Evolutionary conservation across 177 flowering plant species (phyloP).

Genomic region (Telopea speciosissima): DNA sequence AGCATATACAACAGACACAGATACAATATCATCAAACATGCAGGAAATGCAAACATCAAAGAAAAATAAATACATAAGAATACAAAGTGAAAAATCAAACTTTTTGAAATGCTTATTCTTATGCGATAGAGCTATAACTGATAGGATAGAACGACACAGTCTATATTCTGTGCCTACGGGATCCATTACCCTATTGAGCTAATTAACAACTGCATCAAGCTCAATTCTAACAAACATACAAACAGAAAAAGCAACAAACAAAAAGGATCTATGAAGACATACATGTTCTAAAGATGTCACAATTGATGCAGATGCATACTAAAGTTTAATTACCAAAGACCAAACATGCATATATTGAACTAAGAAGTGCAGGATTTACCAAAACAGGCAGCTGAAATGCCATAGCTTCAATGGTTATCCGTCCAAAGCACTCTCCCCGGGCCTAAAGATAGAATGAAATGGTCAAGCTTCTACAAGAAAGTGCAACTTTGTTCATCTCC

Average conservation of each 20-base stretch:
- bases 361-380: slow-evolving; percentile 32
- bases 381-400: slow-evolving; percentile 92
- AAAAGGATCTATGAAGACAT: background rate
- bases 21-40: background rate
- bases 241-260: background rate
- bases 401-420: slow-evolving; percentile 99
- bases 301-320: too few species aligned
- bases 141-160: background rate
- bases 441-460: slow-evolving; percentile 39
- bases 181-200: background rate
- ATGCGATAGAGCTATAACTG: background rate
- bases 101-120: background rate
- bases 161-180: background rate
- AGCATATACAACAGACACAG: background rate
- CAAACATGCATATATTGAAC: background rate
- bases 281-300: background rate
- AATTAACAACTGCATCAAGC: background rate
- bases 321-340: too few species aligned
- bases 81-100: background rate
- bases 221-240: background rate
- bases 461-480: background rate
- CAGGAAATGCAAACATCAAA: background rate
- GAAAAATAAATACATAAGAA: background rate
- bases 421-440: slow-evolving; percentile 98
- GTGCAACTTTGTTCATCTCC: background rate